Evolutionary conservation across 73 alveolate species (phyloP), one percentile per base, ranked within the genome.

Genomic region (Paramecium caudatum): DNA sequence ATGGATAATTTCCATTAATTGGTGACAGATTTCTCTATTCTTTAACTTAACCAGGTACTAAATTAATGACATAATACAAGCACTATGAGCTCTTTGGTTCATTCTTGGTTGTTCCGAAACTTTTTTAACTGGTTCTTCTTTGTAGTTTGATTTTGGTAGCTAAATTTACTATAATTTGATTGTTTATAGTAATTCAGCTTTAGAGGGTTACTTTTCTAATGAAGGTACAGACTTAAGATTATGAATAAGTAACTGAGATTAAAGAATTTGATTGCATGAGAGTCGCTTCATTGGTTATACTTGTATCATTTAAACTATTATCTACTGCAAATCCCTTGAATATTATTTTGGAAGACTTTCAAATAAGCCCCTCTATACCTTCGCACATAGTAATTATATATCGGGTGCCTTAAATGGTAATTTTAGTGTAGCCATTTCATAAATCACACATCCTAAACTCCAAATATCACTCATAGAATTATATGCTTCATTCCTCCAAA

Each of bases 401-500:
- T 95, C 96, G 46, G 90, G 95, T 2, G 98, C 99, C 48, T 95
- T 92, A 90, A 97, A 97, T 7, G 99, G 99, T 21, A 99, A 98
- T 63, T 93, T 95, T 30, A 97, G 92, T 30, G 98, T 90, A 27
- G 95, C 95, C 96, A 95, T 92, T 92, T 97, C 99, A 91, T 97
- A 97, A 34, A 97, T 82, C 27, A 97, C 99, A 80, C 99, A 96
- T 13, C 99, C 99, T 33, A 97, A 82, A 4, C 98, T 93, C 99
- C 99, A 97, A 30, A 97, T 94, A 93, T 97, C 99, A 84, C 98
- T 95, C 93, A 93, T 94, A 5, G 94, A 90, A 81, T 95, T 98
- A 88, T 97, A 97, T 32, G 99, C 99, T 69, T 95, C 86, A 93
- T 97, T 99, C 83, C 95, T 95, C 99, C 99, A 97, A 0, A 97